Evolutionary conservation across 768 basidiomycete genomes (phyloP).

Genomic region (Steccherinum ochraceum): DNA sequence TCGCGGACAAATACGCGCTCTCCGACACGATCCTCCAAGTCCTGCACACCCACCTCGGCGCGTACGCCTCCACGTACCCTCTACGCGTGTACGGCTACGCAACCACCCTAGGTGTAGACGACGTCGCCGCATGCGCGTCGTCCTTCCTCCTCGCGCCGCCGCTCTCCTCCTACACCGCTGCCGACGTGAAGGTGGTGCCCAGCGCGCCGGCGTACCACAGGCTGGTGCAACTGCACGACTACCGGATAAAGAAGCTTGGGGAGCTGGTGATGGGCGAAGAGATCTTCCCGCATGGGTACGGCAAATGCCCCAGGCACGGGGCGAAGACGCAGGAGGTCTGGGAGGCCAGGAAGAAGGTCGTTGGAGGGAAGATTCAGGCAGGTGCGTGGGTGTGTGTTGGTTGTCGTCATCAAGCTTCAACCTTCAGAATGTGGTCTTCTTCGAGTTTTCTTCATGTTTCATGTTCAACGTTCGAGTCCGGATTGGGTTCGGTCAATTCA

Average conservation of each 20-base stretch:
- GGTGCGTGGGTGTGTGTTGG: too few species aligned
- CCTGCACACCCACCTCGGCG: slow-evolving; percentile 46
- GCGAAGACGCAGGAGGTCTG: slow-evolving; percentile 39
- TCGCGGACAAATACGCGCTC: slow-evolving; percentile 65
- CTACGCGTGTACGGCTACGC: slow-evolving; percentile 62
- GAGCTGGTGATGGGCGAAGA: slow-evolving; percentile 50
- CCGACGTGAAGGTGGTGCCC: slow-evolving; percentile 48
- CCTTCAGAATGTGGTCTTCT: too few species aligned
- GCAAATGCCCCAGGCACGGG: slow-evolving; percentile 49
- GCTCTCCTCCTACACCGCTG: slow-evolving; percentile 44
- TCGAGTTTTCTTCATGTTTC: too few species aligned
- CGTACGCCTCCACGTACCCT: slow-evolving; percentile 43
- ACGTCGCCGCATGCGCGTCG: slow-evolving; percentile 51
- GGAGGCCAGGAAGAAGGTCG: slow-evolving; percentile 41
- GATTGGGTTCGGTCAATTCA: too few species aligned
- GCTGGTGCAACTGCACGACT: slow-evolving; percentile 51
- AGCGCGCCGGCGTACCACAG: slow-evolving; percentile 59
- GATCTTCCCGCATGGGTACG: slow-evolving; percentile 71
- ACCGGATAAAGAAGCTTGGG: slow-evolving; percentile 47
- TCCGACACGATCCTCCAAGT: slow-evolving; percentile 35
- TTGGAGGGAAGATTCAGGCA: slow-evolving; percentile 45
- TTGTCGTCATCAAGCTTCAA: too few species aligned
- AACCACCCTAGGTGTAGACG: slow-evolving; percentile 32
- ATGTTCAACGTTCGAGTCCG: too few species aligned
- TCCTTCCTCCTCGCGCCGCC: slow-evolving; percentile 49